Base-by-base conservation (phyloP, 495 filamentous ascomycete genomes). In the Thermothielavioides terrestris region DNA sequence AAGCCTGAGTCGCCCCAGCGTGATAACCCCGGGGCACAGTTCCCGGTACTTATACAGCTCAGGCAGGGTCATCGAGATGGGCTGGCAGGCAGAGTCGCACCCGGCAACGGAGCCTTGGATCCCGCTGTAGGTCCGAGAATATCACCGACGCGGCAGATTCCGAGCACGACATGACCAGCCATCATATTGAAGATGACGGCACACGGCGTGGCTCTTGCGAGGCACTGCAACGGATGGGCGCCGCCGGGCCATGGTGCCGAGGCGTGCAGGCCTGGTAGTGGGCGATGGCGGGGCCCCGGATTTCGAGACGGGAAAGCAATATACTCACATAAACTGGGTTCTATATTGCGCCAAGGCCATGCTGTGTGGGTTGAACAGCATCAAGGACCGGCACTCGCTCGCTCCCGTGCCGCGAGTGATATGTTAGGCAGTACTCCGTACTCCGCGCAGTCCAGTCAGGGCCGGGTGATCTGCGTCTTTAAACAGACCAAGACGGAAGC, bases 251-350 rank as follows among this genome's bases (percentile, higher is more conserved):
- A 10, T 48, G 28, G 14, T 55, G 54, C 54, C 55, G 58, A 52
- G 31, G 23, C 30, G 57, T 58, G 56, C 54, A 54, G 42, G 43
- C 18, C 42, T 57, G 56, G 62, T 57, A 57, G 56, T 54, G 41
- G 43, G 34, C 27, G n/a, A 48, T 54, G 51, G 60, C 58, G 65
- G 63, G 60, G 55, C 64, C 64, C 62, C 57, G 40, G 58, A 58
- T 50, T 61, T 60, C 32, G 15, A 37, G 17, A 46, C 37, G 51
- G 40, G 49, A 22, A 27, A 20, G 31, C 52, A 65, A 61, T 62
- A 14, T 68, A 64, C 55, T 62, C 55, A 64, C 53, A 62, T 64
- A 66, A 36, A 66, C 55, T 56, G 55, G 20, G 39, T 21, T 39
- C 10, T 52, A 64, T 53, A 67, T 63, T 64, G 46, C 55, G 37